Percentiles rank a stretch among this genome's conserved stretches.
Evolutionary conservation across 495 filamentous ascomycete genomes (phyloP).

Genomic region (Penicillium paxilli): DNA sequence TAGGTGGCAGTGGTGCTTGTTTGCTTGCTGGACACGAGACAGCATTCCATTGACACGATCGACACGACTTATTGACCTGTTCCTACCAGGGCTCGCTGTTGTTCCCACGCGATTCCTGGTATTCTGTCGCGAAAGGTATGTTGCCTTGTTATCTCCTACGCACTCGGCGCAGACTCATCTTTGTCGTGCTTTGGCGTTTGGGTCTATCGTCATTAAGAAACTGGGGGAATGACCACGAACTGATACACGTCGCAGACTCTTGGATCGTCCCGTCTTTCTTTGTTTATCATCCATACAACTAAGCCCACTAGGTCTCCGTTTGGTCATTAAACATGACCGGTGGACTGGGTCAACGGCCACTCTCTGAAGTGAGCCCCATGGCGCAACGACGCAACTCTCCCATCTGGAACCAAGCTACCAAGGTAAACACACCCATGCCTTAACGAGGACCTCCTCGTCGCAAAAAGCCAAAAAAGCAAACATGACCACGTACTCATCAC

Average conservation of each 20-base stretch:
- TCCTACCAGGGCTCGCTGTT: constrained; percentile 16
- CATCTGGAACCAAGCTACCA: constrained; percentile 67
- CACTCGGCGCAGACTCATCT: background rate
- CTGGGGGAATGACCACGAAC: constrained; percentile 5
- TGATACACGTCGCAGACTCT: constrained; percentile 16
- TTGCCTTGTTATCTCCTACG: constrained; percentile 2
- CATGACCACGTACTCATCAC: constrained; percentile 36
- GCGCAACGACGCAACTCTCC: constrained; percentile 69
- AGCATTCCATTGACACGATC: constrained; percentile 33
- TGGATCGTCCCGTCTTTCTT: background rate
- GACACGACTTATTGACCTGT: constrained; percentile 26
- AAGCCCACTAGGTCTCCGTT: background rate
- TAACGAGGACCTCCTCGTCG: constrained; percentile 7
- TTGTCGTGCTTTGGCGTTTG: background rate
- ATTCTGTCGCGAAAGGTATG: constrained; percentile 25
- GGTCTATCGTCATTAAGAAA: background rate
- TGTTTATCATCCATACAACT: background rate
- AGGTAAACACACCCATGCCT: constrained; percentile 45
- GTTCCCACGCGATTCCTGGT: constrained; percentile 17
- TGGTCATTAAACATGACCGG: constrained; percentile 36
- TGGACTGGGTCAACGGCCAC: constrained; percentile 46
- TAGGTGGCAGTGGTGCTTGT: constrained; percentile 5
- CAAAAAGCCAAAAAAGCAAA: background rate
- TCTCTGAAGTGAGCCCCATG: constrained; percentile 58
- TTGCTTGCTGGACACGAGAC: constrained; percentile 13